Conservation (phyloP, 805 yeast species). For the Candida easanensis region DNA sequence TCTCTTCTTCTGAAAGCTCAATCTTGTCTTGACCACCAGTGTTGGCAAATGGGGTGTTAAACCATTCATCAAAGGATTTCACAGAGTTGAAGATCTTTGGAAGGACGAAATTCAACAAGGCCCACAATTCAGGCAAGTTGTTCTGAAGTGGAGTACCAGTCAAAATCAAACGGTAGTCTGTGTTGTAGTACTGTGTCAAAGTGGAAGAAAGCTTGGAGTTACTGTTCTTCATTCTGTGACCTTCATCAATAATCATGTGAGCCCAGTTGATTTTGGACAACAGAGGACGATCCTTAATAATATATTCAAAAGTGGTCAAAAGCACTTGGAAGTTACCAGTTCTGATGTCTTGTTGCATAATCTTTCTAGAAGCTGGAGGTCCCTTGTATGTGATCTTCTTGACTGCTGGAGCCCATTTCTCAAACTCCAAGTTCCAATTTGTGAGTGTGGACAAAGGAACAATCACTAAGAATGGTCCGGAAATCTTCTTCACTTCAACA, state of each 20-base stretch:
- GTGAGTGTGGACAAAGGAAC: slow-evolving; percentile 84
- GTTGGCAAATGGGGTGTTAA: slow-evolving; percentile 83
- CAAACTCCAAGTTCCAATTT: slow-evolving; percentile 83
- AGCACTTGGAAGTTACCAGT: slow-evolving; percentile 71
- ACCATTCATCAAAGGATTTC: slow-evolving; percentile 86
- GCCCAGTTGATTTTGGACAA: slow-evolving; percentile 70
- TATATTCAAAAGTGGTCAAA: slow-evolving; percentile 79
- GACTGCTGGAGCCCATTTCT: slow-evolving; percentile 83
- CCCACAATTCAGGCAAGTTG: slow-evolving; percentile 84
- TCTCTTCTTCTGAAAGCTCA: slow-evolving; percentile 83
- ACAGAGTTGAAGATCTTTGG: slow-evolving; percentile 86
- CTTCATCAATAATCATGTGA: slow-evolving; percentile 89
- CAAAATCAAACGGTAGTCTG: slow-evolving; percentile 74
- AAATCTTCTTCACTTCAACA: slow-evolving; percentile 60
- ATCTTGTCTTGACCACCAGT: slow-evolving; percentile 80
- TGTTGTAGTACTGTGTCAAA: slow-evolving; percentile 65
- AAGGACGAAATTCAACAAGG: slow-evolving; percentile 73
- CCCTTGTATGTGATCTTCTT: slow-evolving; percentile 76
- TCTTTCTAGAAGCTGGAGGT: slow-evolving; percentile 66
- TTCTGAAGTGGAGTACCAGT: slow-evolving; percentile 90
- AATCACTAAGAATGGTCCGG: slow-evolving; percentile 72
- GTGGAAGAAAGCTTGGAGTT: slow-evolving; percentile 72
- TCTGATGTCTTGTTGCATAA: slow-evolving; percentile 60
- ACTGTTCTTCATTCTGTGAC: slow-evolving; percentile 84
- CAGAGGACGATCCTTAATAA: slow-evolving; percentile 72